Percentiles rank a stretch among this genome's conserved stretches.
Evolutionary conservation across 208 protist genomes (phyloP).

Genomic region (Leishmania amazonensis): DNA sequence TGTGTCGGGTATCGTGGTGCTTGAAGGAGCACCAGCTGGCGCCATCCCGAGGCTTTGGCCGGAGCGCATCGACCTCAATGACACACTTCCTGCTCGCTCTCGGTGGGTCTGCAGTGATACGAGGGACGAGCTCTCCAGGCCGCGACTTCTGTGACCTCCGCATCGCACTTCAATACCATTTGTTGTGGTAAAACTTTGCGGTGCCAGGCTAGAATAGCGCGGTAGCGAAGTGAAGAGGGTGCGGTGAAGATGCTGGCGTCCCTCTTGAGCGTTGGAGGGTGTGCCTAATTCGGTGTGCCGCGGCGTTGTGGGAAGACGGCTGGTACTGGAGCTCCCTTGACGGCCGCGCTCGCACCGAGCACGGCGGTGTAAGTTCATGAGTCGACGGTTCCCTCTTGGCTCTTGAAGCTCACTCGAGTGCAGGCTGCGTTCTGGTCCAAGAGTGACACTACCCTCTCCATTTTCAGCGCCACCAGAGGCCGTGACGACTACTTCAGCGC

Average conservation of each 20-base stretch:
- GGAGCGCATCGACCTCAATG: not conserved
- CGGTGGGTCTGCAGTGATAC: not conserved
- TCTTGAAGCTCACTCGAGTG: not conserved
- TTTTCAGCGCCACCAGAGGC: not conserved
- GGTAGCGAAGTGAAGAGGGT: not conserved
- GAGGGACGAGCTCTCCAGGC: not conserved
- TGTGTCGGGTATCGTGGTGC: not conserved
- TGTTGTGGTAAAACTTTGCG: not conserved
- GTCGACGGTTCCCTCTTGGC: not conserved
- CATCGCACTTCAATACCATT: not conserved
- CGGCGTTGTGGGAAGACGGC: not conserved
- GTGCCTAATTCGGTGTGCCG: not conserved
- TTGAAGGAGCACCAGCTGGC: not conserved
- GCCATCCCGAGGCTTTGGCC: not conserved
- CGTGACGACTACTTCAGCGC: not conserved
- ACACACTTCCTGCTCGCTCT: not conserved
- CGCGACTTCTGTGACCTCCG: not conserved
- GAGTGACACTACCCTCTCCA: not conserved
- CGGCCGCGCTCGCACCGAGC: conserved; percentile 5
- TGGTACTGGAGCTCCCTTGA: not conserved
- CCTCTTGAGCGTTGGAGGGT: not conserved
- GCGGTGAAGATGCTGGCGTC: not conserved
- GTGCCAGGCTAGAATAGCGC: not conserved
- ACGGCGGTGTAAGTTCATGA: conserved; percentile 7
- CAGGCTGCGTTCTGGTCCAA: not conserved